Evolutionary conservation across 257 asterid species (phyloP).

Genomic region (Solanum chmielewskii): DNA sequence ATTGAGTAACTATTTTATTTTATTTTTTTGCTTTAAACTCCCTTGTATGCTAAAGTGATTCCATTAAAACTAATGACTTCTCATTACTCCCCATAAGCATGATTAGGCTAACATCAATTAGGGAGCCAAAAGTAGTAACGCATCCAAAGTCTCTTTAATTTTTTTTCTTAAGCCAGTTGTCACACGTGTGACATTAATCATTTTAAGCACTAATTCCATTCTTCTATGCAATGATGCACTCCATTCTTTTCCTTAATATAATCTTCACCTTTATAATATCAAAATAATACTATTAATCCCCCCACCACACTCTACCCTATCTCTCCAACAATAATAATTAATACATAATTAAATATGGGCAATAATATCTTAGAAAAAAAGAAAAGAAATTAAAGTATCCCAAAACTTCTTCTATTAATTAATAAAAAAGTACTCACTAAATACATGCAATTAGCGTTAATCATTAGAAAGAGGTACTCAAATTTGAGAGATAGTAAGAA

Average conservation of each 20-base stretch:
- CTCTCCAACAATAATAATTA: background rate
- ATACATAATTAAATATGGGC: background rate
- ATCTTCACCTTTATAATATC: background rate
- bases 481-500: background rate
- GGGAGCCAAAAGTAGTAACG: slow-evolving; percentile 27
- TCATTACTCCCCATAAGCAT: slow-evolving; percentile 10
- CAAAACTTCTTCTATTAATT: background rate
- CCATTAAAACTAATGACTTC: background rate
- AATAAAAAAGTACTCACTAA: background rate
- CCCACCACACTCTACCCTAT: background rate
- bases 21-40: background rate
- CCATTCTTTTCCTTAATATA: slow-evolving; percentile 29
- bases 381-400: background rate
- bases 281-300: background rate
- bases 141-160: slow-evolving; percentile 1
- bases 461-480: background rate
- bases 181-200: slow-evolving; percentile 70
- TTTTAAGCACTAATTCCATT: slow-evolving; percentile 50
- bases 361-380: background rate
- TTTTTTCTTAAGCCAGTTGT: slow-evolving; percentile 47
- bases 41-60: background rate
- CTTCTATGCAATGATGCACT: slow-evolving; percentile 39
- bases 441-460: background rate
- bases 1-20: background rate
- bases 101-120: slow-evolving; percentile 26